Evolutionary conservation across 768 basidiomycete species (phyloP).

Genomic region (Hygrocybe coccinea): DNA sequence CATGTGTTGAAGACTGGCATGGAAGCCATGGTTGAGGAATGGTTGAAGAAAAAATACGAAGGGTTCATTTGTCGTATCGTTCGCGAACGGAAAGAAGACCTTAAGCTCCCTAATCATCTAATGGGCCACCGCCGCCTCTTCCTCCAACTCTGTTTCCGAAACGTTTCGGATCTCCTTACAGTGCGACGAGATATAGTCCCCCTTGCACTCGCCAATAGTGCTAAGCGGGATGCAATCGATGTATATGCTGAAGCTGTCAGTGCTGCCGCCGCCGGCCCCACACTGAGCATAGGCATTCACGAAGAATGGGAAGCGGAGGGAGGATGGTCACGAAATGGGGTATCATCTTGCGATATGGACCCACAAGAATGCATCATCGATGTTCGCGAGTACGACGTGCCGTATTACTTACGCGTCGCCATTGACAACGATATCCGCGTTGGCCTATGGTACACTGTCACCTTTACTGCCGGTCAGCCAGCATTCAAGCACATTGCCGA

Average conservation of each 20-base stretch:
- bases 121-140: constrained; percentile 90
- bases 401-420: constrained; percentile 96
- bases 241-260: constrained; percentile 96
- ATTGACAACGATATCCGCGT: constrained; percentile 98
- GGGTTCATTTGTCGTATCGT: constrained; percentile 75
- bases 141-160: constrained; percentile 85
- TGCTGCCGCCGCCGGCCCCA: constrained; percentile 65
- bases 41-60: constrained; percentile 90
- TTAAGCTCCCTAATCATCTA: constrained; percentile 92
- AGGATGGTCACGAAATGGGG: constrained; percentile 26
- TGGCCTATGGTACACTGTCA: constrained; percentile 94
- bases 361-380: constrained; percentile 93
- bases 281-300: constrained; percentile 65
- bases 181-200: constrained; percentile 88
- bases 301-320: constrained; percentile 49
- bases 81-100: constrained; percentile 86
- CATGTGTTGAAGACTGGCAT: constrained; percentile 57
- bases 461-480: constrained; percentile 77
- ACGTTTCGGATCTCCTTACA: constrained; percentile 84
- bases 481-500: constrained; percentile 65
- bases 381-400: constrained; percentile 92
- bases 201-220: constrained; percentile 82
- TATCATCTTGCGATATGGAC: constrained; percentile 55
- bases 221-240: constrained; percentile 92
- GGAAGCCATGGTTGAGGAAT: constrained; percentile 90